Evolutionary conservation across 495 filamentous ascomycete species (phyloP).

Genomic region (Xylaria telfairii): DNA sequence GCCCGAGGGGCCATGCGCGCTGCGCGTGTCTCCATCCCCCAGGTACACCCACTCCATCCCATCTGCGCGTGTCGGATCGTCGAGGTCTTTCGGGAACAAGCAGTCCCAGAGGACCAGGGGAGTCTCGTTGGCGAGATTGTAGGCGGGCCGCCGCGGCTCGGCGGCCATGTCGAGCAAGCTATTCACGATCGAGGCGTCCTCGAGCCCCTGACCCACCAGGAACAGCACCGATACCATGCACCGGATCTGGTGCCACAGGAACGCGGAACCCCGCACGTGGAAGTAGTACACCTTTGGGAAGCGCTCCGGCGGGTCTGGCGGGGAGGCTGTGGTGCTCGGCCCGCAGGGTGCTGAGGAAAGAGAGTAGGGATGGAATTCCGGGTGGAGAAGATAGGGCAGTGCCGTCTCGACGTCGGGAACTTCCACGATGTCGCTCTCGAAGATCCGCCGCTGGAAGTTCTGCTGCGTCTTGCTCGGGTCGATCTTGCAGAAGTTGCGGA

Average conservation of each 20-base stretch:
- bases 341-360: constrained; percentile 14
- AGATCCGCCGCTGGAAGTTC: constrained; percentile 79
- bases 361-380: constrained; percentile 34
- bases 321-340: constrained; percentile 5
- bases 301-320: constrained; percentile 10
- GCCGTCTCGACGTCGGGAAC: constrained; percentile 57
- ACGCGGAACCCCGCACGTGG: constrained; percentile 85
- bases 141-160: constrained; percentile 76
- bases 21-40: constrained; percentile 59
- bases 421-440: constrained; percentile 75
- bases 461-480: constrained; percentile 85
- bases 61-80: constrained; percentile 58
- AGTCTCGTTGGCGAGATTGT: constrained; percentile 87
- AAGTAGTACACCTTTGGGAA: constrained; percentile 82
- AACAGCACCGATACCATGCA: constrained; percentile 90
- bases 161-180: constrained; percentile 73
- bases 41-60: constrained; percentile 81
- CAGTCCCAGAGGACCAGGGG: constrained; percentile 96
- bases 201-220: constrained; percentile 87
- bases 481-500: constrained; percentile 94
- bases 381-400: constrained; percentile 46
- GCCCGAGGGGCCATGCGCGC: constrained; percentile 65
- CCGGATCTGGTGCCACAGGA: constrained; percentile 97
- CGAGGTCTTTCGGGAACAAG: constrained; percentile 70
- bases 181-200: constrained; percentile 71